phyloP scores from a whole-genome alignment of 176 grass and related monocot species.

The Triticum urartu region DNA sequence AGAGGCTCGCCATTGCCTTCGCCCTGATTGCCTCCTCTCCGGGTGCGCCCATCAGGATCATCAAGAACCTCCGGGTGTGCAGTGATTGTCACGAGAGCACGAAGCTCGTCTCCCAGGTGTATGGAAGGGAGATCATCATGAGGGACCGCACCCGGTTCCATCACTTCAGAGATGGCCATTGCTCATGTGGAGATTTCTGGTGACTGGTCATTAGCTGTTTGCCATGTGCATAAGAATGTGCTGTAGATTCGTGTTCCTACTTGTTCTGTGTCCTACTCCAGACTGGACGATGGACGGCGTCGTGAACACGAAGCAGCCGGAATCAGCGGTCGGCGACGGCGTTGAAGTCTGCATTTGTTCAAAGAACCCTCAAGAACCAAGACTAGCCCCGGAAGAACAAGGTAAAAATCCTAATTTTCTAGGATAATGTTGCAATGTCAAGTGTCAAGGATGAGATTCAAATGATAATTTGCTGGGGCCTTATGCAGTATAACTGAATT shows the following conservation, averaged over 20 bases:
- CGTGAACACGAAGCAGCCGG: too few relatives aligned
- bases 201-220: background rate
- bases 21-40: slow-evolving; percentile 25
- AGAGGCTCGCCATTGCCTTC: slow-evolving; percentile 51
- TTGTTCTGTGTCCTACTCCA: background rate
- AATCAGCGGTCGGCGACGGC: too few relatives aligned
- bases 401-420: too few relatives aligned
- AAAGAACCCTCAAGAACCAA: too few relatives aligned
- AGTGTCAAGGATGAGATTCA: too few relatives aligned
- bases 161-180: slow-evolving; percentile 37
- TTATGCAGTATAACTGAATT: too few relatives aligned
- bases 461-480: too few relatives aligned
- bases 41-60: slow-evolving; percentile 28
- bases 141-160: slow-evolving; percentile 51
- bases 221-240: slow-evolving; percentile 5
- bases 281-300: too few relatives aligned
- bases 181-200: slow-evolving; percentile 57
- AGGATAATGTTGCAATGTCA: too few relatives aligned
- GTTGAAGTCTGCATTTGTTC: too few relatives aligned
- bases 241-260: background rate
- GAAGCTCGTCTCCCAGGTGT: slow-evolving; percentile 30
- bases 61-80: slow-evolving; percentile 45
- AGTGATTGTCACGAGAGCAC: slow-evolving; percentile 37
- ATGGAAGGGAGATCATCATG: slow-evolving; percentile 39
- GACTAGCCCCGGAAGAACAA: too few relatives aligned